Base-by-base conservation (phyloP, 306 rosid species). In the Citrullus colocynthis region DNA sequence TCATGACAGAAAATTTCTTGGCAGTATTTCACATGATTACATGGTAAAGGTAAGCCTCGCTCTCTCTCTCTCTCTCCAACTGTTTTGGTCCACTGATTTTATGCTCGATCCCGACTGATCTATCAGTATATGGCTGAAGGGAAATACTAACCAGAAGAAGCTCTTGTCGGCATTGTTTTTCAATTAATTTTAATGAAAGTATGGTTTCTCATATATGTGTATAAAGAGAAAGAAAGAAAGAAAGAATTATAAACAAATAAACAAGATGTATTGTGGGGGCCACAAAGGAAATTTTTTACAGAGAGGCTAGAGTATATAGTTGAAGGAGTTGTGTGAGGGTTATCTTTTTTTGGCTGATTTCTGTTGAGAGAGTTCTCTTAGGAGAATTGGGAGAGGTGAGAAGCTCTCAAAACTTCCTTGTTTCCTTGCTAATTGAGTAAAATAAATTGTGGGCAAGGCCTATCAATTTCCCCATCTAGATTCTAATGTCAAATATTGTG, bases 21-120 rank as follows among this genome's bases (percentile, higher is more conserved):
- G 97, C 61, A 94, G 98, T 73, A 89, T 94, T 78, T 90, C 88
- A 57, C 94, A 94, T 74, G 96, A 94, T 82, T 82, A 86, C 71
- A 72, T 86, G 88, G 85, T 94, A 75, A 94, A 91, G 98, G 96
- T 91, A 44, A 70, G 44, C 5, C 4, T 42, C 56, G 16, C 78
- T 32, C 24, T 73, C 44, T 18, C 57, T 41, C 45, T 54, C 60
- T 20, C n/a, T 6, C 41, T 6, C 67, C 34, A 67, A 41, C 34
- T 67, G 18, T 67, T 67, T 41, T 67, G 54, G 12, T 64, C 32
- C 2, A 9, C 32, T 67, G 34, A 39, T 67, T 67, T 67, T 45
- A 20, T n/a, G 21, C 5, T 20, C 6, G 13, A 61, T 24, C 39
- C 67, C 6, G 0, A 61, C 28, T 12, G 34, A 61, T 30, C 39